Evolutionary conservation across 169 alveolate genomes (phyloP).

Genomic region (Plasmodium chabaudi): DNA sequence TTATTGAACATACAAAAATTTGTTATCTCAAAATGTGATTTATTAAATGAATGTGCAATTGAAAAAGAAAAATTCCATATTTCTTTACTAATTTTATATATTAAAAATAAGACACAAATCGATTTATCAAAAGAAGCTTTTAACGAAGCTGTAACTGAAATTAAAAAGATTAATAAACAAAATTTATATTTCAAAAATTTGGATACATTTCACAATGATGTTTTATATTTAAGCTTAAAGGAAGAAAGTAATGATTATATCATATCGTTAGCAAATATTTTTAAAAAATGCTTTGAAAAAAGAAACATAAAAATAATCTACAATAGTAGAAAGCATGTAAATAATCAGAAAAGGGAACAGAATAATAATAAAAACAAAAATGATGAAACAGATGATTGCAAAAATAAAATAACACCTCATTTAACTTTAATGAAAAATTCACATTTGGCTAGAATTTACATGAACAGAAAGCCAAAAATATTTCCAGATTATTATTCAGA

Average conservation of each 20-base stretch:
- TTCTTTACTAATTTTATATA: constrained; percentile 52
- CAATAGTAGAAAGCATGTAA: neutral
- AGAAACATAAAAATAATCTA: constrained; percentile 43
- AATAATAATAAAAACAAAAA: neutral
- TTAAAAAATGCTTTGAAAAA: constrained; percentile 29
- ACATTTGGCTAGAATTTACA: constrained; percentile 19
- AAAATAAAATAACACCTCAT: constrained; percentile 49
- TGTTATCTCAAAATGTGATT: constrained; percentile 30
- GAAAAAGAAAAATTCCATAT: constrained; percentile 69
- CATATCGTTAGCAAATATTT: neutral
- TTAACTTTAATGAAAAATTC: constrained; percentile 73
- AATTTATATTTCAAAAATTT: constrained; percentile 23
- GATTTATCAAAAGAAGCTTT: constrained; percentile 56
- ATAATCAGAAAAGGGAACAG: neutral
- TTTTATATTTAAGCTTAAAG: constrained; percentile 37
- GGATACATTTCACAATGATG: constrained; percentile 71
- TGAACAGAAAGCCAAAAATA: constrained; percentile 42
- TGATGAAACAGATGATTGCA: neutral
- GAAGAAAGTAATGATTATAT: constrained; percentile 39
- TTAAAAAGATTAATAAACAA: constrained; percentile 26
- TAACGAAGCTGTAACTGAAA: constrained; percentile 38
- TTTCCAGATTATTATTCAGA: constrained; percentile 49
- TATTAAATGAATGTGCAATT: constrained; percentile 46
- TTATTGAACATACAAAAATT: constrained; percentile 59
- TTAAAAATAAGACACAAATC: constrained; percentile 24